phyloP scores from a whole-genome alignment of 768 basidiomycete genomes.

The Cubamyces lactineus region DNA sequence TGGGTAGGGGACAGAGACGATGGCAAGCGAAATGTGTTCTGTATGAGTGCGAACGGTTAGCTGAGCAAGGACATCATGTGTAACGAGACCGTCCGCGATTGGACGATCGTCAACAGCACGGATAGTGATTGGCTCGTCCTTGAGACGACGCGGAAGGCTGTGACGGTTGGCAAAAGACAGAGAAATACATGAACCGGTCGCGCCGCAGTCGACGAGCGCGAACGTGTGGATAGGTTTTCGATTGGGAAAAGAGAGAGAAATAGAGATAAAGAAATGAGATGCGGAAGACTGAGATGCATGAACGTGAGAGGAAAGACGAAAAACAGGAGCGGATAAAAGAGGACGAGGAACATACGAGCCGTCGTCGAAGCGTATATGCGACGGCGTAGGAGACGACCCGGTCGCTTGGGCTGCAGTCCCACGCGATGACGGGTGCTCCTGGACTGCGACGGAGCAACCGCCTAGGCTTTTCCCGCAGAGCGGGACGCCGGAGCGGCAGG shows the following conservation, averaged over 20 bases:
- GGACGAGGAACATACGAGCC: conserved; percentile 17
- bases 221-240: conserved; percentile 36
- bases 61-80: conserved; percentile 39
- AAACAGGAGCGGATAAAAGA: conserved; percentile 13
- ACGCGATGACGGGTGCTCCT: conserved; percentile 24
- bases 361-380: conserved; percentile 2
- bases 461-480: conserved; percentile 28
- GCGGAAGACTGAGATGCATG: conserved; percentile 11
- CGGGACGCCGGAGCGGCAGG: conserved; percentile 11
- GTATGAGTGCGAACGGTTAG: conserved; percentile 32
- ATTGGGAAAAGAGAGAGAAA: conserved; percentile 35
- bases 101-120: conserved; percentile 43
- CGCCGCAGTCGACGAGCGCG: conserved; percentile 43
- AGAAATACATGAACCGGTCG: conserved; percentile 42
- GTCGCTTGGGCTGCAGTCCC: conserved; percentile 4
- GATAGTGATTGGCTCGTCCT: conserved; percentile 40
- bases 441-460: conserved; percentile 22
- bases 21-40: conserved; percentile 34
- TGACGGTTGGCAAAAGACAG: conserved; percentile 37
- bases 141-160: conserved; percentile 36
- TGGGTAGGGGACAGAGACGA: conserved; percentile 39
- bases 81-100: conserved; percentile 44
- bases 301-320: conserved; percentile 16
- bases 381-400: not conserved
- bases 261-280: conserved; percentile 31